These are phyloP conservation scores for Paulownia fortunei DNA, from an alignment of 257 asterid species.

Conservation along the genomic window DNA sequence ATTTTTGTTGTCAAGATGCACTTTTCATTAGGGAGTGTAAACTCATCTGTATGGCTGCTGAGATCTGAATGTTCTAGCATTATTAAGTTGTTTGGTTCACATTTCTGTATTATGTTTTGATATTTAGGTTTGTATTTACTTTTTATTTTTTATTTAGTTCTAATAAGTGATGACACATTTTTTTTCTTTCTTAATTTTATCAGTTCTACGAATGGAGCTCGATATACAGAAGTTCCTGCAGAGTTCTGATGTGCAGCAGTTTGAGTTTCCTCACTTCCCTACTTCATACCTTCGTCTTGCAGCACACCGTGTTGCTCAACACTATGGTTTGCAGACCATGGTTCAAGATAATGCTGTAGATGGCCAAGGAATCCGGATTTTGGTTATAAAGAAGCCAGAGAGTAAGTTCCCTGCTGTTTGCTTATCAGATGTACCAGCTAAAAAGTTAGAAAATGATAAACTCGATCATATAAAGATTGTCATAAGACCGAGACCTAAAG, in stretches of 20 bases:
- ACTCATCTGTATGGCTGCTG: neutral
- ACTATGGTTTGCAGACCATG: constrained; percentile 85
- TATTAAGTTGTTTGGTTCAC: constrained; percentile 3
- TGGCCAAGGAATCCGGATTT: constrained; percentile 76
- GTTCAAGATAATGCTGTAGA: constrained; percentile 70
- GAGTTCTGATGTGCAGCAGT: constrained; percentile 62
- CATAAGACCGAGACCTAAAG: constrained; percentile 71
- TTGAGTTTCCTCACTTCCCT: constrained; percentile 90
- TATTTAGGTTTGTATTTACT: neutral
- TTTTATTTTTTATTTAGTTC: neutral
- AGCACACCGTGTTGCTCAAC: constrained; percentile 98
- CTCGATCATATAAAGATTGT: constrained; percentile 71
- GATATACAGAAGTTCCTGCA: constrained; percentile 83
- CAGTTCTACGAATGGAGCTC: constrained; percentile 97
- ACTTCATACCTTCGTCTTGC: constrained; percentile 97
- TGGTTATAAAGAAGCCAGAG: constrained; percentile 76
- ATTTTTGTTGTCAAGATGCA: neutral
- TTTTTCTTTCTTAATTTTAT: constrained; percentile 11
- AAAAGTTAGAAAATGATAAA: constrained; percentile 64
- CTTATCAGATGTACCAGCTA: constrained; percentile 82
- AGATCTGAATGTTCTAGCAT: neutral
- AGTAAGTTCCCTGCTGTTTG: constrained; percentile 73
- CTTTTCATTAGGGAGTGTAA: neutral
- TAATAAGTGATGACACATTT: neutral
- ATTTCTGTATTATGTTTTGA: neutral